These are phyloP conservation scores for Leptographium wingfieldii DNA, from an alignment of 2,329 filamentous ascomycete genomes.

Conservation along the genomic window DNA sequence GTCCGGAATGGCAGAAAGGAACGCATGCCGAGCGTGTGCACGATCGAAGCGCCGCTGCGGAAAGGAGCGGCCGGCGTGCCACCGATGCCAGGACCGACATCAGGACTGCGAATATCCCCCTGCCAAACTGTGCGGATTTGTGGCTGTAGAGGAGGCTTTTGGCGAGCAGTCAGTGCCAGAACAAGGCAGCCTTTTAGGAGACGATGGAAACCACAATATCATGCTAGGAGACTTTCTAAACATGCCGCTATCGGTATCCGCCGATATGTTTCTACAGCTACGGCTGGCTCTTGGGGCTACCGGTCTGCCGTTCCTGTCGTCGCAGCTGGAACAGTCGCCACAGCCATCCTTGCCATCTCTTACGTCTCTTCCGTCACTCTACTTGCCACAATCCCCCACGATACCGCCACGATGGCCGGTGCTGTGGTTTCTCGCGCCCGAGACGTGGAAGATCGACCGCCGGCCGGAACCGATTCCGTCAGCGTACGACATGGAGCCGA, in stretches of 20 bases:
- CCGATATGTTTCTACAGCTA: neutral
- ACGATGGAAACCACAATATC: neutral
- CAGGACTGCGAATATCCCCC: constrained; percentile 15
- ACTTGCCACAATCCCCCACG: too few species aligned
- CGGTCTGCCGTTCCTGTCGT: neutral
- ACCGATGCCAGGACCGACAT: constrained; percentile 12
- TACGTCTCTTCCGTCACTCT: neutral
- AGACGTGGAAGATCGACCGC: constrained; percentile 12
- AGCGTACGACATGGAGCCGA: neutral
- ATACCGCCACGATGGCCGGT: neutral
- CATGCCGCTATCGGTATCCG: neutral
- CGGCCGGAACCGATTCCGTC: neutral
- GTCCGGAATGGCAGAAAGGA: neutral
- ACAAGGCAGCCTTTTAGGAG: neutral
- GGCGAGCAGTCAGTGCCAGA: neutral
- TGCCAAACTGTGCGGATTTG: neutral
- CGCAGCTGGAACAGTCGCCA: neutral
- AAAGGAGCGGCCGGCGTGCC: constrained; percentile 13
- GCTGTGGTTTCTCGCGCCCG: constrained; percentile 12
- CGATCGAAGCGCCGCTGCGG: constrained; percentile 15
- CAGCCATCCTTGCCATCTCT: neutral
- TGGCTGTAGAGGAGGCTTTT: neutral
- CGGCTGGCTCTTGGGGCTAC: neutral
- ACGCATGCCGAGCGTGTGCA: constrained; percentile 14
- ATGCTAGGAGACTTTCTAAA: neutral